Conservation (phyloP, 1,139 yeast species). For the Sugiyamaella neomexicana region DNA sequence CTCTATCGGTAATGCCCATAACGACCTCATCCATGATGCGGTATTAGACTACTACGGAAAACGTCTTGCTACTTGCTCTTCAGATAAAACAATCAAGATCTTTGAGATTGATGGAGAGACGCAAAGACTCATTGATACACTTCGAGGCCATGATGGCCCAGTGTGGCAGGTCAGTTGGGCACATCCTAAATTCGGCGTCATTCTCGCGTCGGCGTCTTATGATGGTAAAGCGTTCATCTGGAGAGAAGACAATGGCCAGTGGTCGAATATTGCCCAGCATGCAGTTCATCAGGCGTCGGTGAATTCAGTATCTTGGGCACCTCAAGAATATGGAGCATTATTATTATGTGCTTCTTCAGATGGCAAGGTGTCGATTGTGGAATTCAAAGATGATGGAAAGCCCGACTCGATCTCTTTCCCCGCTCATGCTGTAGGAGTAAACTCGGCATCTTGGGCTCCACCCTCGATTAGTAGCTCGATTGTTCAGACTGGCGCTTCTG, state of each 20-base stretch:
- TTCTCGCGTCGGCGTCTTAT: constrained; percentile 90
- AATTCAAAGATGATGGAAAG: constrained; percentile 87
- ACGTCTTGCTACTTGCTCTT: constrained; percentile 90
- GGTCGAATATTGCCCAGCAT: constrained; percentile 89
- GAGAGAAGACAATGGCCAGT: constrained; percentile 89
- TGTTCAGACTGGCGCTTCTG: constrained; percentile 30
- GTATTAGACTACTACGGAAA: constrained; percentile 95
- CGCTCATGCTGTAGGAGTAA: constrained; percentile 93
- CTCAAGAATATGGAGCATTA: constrained; percentile 93
- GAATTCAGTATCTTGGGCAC: constrained; percentile 95
- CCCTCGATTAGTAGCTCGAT: constrained; percentile 44
- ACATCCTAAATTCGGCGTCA: constrained; percentile 95
- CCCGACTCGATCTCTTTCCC: constrained; percentile 62
- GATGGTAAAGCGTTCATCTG: constrained; percentile 94
- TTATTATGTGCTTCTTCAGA: constrained; percentile 90
- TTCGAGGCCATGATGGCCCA: constrained; percentile 92
- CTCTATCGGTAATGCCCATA: constrained; percentile 42
- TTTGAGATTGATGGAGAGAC: constrained; percentile 87
- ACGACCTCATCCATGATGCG: constrained; percentile 94
- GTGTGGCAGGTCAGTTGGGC: constrained; percentile 99
- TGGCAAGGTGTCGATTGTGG: constrained; percentile 87
- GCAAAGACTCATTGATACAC: constrained; percentile 68
- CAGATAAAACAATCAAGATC: constrained; percentile 90
- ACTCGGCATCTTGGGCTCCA: constrained; percentile 97
- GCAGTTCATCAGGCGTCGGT: constrained; percentile 91